Conservation (phyloP, 2,329 filamentous ascomycete species). For the Allantophomopsis lycopodina region DNA sequence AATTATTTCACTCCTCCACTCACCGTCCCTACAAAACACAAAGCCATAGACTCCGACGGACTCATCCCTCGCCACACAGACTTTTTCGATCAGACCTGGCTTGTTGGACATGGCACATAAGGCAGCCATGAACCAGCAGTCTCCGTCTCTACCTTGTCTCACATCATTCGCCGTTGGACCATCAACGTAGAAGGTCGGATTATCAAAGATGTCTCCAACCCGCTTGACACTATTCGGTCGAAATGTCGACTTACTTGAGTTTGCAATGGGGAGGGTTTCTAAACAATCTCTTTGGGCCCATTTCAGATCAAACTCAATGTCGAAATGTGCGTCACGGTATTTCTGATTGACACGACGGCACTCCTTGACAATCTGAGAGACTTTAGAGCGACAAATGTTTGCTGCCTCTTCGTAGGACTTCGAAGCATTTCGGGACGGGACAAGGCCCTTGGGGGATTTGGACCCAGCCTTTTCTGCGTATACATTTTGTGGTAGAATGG, state of each 20-base stretch:
- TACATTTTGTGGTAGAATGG: constrained; percentile 54
- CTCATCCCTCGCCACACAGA: constrained; percentile 21
- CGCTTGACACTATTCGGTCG: constrained; percentile 33
- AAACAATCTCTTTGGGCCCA: constrained; percentile 33
- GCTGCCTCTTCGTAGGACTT: constrained; percentile 63
- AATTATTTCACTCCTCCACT: constrained; percentile 83
- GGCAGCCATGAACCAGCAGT: constrained; percentile 80
- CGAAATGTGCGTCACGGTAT: constrained; percentile 77
- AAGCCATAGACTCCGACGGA: constrained; percentile 77
- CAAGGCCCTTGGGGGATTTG: constrained; percentile 35
- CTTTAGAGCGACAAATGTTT: constrained; percentile 52
- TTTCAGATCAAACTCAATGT: constrained; percentile 68
- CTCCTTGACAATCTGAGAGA: constrained; percentile 44
- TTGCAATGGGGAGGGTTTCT: constrained; percentile 23
- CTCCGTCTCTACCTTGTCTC: constrained; percentile 62
- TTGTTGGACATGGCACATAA: constrained; percentile 53
- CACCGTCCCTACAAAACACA: constrained; percentile 74
- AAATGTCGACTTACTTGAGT: constrained; percentile 1
- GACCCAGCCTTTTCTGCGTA: constrained; percentile 47
- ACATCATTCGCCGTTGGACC: constrained; percentile 67
- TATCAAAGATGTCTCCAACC: constrained; percentile 62
- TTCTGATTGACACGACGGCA: constrained; percentile 72
- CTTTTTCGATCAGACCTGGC: constrained; percentile 31
- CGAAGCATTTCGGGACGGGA: constrained; percentile 40
- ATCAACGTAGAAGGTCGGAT: constrained; percentile 64